These are phyloP conservation scores for Scenedesmus sp. DNA, from an alignment of 163 green algal genomes.

Conservation along the genomic window DNA sequence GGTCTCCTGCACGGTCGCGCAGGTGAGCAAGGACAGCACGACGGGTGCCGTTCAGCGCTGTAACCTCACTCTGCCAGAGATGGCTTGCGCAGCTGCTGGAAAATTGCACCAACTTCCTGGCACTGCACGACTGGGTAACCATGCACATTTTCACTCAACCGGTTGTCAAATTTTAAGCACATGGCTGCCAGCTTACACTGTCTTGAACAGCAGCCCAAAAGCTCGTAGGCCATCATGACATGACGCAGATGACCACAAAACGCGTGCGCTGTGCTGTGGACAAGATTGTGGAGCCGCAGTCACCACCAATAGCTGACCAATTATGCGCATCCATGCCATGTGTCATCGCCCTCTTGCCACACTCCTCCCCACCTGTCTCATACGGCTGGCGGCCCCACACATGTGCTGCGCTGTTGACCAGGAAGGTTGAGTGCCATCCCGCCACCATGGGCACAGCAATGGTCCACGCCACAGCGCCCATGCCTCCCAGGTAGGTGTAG, in stretches of 20 bases:
- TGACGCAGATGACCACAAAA: conserved; percentile 75
- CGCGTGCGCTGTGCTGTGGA: conserved; percentile 76
- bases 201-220: conserved; percentile 74
- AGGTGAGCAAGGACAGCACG: neutral
- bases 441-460: conserved; percentile 66
- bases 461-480: conserved; percentile 64
- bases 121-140: too few relatives aligned
- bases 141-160: too few relatives aligned
- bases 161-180: too few relatives aligned
- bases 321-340: neutral
- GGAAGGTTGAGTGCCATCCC: conserved; percentile 83
- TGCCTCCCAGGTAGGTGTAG: conserved; percentile 71
- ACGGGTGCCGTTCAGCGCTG: too few relatives aligned
- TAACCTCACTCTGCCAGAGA: too few relatives aligned
- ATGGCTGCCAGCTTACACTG: too few relatives aligned
- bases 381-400: conserved; percentile 73
- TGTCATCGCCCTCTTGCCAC: neutral
- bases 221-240: too few relatives aligned
- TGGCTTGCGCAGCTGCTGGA: too few relatives aligned
- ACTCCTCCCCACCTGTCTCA: conserved; percentile 64
- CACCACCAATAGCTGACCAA: conserved; percentile 60
- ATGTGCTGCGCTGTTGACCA: conserved; percentile 79
- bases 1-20: conserved; percentile 59
- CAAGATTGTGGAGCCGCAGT: conserved; percentile 81
- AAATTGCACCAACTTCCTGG: too few relatives aligned